phyloP scores from a whole-genome alignment of 129 eudicot species.

The Erigeron canadensis region DNA sequence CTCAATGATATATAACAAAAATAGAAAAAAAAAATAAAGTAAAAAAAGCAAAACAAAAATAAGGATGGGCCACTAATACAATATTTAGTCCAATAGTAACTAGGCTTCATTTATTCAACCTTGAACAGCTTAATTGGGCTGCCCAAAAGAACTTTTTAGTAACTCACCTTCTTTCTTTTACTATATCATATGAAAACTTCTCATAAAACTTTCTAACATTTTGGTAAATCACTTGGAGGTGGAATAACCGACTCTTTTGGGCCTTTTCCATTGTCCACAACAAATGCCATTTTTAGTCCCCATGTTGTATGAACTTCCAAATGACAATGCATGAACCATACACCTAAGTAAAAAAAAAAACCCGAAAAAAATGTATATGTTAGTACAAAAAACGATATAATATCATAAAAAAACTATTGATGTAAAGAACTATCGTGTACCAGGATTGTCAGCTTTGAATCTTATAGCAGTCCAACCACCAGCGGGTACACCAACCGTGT shows the following conservation, averaged over 20 bases:
- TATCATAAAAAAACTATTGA: neutral
- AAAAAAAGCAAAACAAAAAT: neutral
- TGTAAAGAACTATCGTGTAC: constrained; percentile 27
- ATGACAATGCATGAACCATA: constrained; percentile 93
- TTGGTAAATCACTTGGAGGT: constrained; percentile 74
- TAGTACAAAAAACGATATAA: neutral
- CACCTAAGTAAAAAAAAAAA: constrained; percentile 38
- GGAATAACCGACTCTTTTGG: constrained; percentile 64
- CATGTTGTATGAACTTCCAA: constrained; percentile 83
- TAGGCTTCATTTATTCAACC: constrained; percentile 30
- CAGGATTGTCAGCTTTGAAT: constrained; percentile 88
- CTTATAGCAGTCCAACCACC: constrained; percentile 92
- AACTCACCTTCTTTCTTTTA: neutral
- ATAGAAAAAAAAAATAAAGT: neutral
- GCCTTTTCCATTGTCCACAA: constrained; percentile 84
- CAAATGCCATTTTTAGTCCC: constrained; percentile 93
- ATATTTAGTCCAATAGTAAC: constrained; percentile 18
- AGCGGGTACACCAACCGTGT: constrained; percentile 65
- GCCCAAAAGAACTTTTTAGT: constrained; percentile 34
- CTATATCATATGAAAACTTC: neutral
- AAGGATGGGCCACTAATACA: neutral
- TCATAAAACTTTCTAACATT: constrained; percentile 38
- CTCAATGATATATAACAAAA: constrained; percentile 16
- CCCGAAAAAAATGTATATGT: too few species aligned
- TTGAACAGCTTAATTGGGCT: constrained; percentile 30